Percentiles rank a stretch among this genome's conserved stretches.
Conservation (phyloP, 768 basidiomycete species). For the Neoboletus brunneissimus region DNA sequence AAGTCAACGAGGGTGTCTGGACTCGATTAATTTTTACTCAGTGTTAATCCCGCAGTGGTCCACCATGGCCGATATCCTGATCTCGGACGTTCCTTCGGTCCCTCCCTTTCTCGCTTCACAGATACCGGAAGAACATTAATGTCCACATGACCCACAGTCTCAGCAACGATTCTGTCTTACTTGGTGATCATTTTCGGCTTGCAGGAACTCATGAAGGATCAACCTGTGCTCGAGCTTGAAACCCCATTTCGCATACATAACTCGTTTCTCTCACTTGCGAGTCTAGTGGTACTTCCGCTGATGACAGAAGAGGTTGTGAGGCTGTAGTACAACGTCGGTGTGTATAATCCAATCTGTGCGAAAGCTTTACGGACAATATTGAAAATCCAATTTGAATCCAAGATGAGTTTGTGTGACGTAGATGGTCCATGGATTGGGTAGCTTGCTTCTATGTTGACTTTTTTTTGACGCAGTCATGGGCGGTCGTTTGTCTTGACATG, state of each 20-base stretch:
- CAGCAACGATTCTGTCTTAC: too few species aligned
- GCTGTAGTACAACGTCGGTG: slow-evolving; percentile 64
- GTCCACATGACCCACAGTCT: too few species aligned
- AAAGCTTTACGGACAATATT: slow-evolving; percentile 80
- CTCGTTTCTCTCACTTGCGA: slow-evolving; percentile 78
- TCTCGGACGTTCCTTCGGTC: slow-evolving; percentile 30
- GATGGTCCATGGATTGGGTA: not conserved
- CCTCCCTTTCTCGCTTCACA: slow-evolving; percentile 58
- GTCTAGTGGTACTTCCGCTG: slow-evolving; percentile 68
- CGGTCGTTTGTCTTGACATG: slow-evolving; percentile 65
- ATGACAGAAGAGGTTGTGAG: slow-evolving; percentile 87
- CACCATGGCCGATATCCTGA: slow-evolving; percentile 7
- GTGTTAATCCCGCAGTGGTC: not conserved
- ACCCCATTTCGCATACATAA: slow-evolving; percentile 84
- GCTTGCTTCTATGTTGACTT: not conserved
- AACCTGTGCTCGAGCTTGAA: slow-evolving; percentile 65
- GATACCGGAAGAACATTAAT: slow-evolving; percentile 53
- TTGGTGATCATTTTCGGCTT: slow-evolving; percentile 34
- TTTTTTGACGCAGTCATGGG: slow-evolving; percentile 67
- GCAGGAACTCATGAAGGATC: slow-evolving; percentile 77
- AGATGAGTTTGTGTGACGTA: slow-evolving; percentile 2
- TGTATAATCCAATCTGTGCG: slow-evolving; percentile 74
- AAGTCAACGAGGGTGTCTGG: not conserved
- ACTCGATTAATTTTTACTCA: not conserved
- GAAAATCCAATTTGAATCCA: slow-evolving; percentile 28